phyloP scores from a whole-genome alignment of 2,329 filamentous ascomycete species.

The Epichloe gansuensis region DNA sequence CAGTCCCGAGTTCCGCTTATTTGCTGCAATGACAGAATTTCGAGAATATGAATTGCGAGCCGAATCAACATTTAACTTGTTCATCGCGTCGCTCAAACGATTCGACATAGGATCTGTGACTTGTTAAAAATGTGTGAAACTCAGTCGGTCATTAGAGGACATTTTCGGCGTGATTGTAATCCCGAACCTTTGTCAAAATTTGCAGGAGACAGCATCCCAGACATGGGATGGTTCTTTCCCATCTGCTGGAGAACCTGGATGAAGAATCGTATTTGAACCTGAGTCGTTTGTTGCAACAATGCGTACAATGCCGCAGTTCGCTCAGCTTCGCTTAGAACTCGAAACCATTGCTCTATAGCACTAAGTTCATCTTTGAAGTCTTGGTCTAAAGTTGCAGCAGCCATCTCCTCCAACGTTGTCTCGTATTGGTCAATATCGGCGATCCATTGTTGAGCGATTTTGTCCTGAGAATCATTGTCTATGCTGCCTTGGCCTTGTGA shows the following conservation, averaged over 20 bases:
- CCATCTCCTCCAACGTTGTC: conserved; percentile 98
- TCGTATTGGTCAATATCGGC: conserved; percentile 98
- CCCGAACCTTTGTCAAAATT: conserved; percentile 87
- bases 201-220: conserved; percentile 82
- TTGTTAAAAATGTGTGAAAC: conserved; percentile 12
- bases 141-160: neutral
- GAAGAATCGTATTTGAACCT: conserved; percentile 98
- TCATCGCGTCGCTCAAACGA: conserved; percentile 91
- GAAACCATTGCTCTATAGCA: conserved; percentile 99
- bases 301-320: conserved; percentile 91
- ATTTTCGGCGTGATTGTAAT: neutral
- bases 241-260: conserved; percentile 98
- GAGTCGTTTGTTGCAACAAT: conserved; percentile 92
- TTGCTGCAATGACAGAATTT: conserved; percentile 57
- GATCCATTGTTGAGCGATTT: conserved; percentile 95
- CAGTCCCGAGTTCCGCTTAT: conserved; percentile 89
- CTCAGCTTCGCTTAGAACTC: conserved; percentile 92
- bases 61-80: conserved; percentile 78
- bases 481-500: conserved; percentile 53
- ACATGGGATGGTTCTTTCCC: conserved; percentile 97
- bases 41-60: conserved; percentile 78
- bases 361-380: conserved; percentile 99
- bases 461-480: conserved; percentile 76
- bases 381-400: conserved; percentile 93
- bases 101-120: conserved; percentile 85